Base-by-base conservation (phyloP, 2,329 filamentous ascomycete genomes). In the Fusarium nelsonii region DNA sequence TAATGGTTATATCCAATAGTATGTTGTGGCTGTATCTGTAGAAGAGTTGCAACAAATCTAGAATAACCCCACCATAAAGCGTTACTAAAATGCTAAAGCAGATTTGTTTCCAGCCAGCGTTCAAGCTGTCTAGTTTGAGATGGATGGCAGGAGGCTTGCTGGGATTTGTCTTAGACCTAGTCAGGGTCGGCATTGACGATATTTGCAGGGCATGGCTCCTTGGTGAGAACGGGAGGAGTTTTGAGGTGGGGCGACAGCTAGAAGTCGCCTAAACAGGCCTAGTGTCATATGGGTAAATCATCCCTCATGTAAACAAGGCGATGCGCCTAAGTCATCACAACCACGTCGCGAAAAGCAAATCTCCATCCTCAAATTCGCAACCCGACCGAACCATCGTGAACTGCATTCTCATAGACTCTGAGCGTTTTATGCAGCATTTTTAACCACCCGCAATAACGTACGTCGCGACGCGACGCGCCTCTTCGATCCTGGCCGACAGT, bases 271-370 rank as follows among this genome's bases (percentile, higher is more conserved):
- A 50, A 64, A 64, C 14, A 34, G 65, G 74, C 18, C 44, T 75
- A 75, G 74, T 62, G 69, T 15, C 5, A 3, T 23, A 37, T 57
- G 58, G 37, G 61, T 70, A 70, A 74, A 65, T 70, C 66, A 65
- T 70, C 62, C 54, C 67, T 72, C 66, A 74, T 75, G 74, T 75
- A 75, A 74, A 74, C 73, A 74, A 74, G 73, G 52, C 54, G 58
- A 75, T 74, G 73, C 72, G 73, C 65, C 65, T 68, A 68, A 65
- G 64, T 68, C 57, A 71, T 62, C 64, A 72, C 70, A 67, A 67
- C 63, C 65, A 70, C 63, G 52, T 73, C 73, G 72, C 73, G 71
- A 75, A 71, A 58, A 62, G 62, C 56, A 67, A 68, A 66, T 54
- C 54, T 60, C 65, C 53, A 70, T 68, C 60, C 33, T 57, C 55